Percentiles rank a stretch among this genome's conserved stretches.
phyloP scores from a whole-genome alignment of 257 asterid genomes.

The Fraxinus excelsior region DNA sequence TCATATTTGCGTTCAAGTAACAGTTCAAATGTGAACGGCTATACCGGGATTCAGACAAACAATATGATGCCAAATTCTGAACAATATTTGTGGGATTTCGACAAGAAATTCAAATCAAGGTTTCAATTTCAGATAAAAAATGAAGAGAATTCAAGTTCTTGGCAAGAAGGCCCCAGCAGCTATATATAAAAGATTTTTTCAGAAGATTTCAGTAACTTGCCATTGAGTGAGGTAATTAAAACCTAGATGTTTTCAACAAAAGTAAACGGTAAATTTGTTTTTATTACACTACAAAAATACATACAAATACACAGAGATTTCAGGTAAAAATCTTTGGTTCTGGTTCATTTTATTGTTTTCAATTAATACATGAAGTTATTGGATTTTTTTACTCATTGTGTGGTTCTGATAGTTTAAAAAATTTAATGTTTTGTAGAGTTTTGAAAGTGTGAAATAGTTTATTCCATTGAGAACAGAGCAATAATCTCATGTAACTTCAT shows the following conservation, averaged over 20 bases:
- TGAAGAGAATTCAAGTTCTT: slow-evolving; percentile 31
- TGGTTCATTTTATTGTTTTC: not conserved
- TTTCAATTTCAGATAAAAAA: slow-evolving; percentile 35
- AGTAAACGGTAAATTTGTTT: slow-evolving; percentile 27
- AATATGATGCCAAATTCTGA: slow-evolving; percentile 27
- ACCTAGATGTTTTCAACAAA: slow-evolving; percentile 25
- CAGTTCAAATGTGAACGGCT: slow-evolving; percentile 39
- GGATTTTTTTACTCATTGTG: slow-evolving; percentile 27
- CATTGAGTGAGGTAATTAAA: slow-evolving; percentile 29
- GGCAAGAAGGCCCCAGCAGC: slow-evolving; percentile 32
- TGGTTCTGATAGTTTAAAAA: slow-evolving; percentile 30
- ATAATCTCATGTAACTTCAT: not conserved
- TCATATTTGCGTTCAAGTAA: slow-evolving; percentile 37
- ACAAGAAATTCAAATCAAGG: slow-evolving; percentile 41
- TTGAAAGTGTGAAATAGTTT: not conserved
- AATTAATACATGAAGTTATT: slow-evolving; percentile 18
- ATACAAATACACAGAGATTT: slow-evolving; percentile 23
- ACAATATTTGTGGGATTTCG: slow-evolving; percentile 47
- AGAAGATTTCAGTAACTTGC: slow-evolving; percentile 48
- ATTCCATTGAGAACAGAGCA: not conserved
- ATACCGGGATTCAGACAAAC: slow-evolving; percentile 23
- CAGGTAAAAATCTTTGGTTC: slow-evolving; percentile 29
- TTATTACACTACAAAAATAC: slow-evolving; percentile 6
- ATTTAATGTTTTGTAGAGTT: not conserved
- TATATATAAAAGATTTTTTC: slow-evolving; percentile 31